Evolutionary conservation across 768 basidiomycete genomes (phyloP).

Genomic region (Phylloporus arenicola): DNA sequence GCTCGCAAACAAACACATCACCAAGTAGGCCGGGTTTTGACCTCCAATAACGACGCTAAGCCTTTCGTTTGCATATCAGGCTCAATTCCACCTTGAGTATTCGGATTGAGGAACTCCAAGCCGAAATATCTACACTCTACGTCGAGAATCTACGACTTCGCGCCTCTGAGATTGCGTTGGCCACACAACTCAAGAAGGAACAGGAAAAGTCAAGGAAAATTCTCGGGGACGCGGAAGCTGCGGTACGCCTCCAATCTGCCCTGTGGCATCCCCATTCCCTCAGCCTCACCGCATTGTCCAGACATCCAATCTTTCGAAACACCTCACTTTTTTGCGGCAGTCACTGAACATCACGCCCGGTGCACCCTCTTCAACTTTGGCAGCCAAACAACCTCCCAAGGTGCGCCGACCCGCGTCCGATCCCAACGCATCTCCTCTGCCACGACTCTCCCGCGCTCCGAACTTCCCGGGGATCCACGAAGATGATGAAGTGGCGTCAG

Average conservation of each 20-base stretch:
- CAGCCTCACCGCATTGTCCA: constrained; percentile 21
- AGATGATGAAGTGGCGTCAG: constrained; percentile 53
- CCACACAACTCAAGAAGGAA: constrained; percentile 73
- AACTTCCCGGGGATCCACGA: constrained; percentile 63
- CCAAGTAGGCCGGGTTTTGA: constrained; percentile 52
- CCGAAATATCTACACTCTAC: constrained; percentile 75
- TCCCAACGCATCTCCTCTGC: constrained; percentile 42
- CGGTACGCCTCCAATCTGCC: constrained; percentile 43
- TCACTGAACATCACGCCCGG: constrained; percentile 44
- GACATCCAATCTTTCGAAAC: constrained; percentile 60
- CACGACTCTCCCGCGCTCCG: constrained; percentile 60
- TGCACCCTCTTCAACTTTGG: constrained; percentile 32
- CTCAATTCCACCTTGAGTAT: constrained; percentile 82
- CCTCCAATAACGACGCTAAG: constrained; percentile 7
- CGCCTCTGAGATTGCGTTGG: constrained; percentile 72
- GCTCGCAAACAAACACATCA: constrained; percentile 87
- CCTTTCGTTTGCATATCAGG: constrained; percentile 33
- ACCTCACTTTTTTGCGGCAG: constrained; percentile 59
- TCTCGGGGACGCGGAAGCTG: constrained; percentile 67
- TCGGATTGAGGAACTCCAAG: constrained; percentile 78
- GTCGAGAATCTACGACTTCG: constrained; percentile 79
- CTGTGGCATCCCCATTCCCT: constrained; percentile 14
- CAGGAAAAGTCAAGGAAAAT: constrained; percentile 70
- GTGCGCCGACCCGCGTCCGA: constrained; percentile 44
- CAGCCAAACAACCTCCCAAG: constrained; percentile 43